Base-by-base conservation (phyloP, 768 basidiomycete genomes). In the Nevesoporus exiguus region DNA sequence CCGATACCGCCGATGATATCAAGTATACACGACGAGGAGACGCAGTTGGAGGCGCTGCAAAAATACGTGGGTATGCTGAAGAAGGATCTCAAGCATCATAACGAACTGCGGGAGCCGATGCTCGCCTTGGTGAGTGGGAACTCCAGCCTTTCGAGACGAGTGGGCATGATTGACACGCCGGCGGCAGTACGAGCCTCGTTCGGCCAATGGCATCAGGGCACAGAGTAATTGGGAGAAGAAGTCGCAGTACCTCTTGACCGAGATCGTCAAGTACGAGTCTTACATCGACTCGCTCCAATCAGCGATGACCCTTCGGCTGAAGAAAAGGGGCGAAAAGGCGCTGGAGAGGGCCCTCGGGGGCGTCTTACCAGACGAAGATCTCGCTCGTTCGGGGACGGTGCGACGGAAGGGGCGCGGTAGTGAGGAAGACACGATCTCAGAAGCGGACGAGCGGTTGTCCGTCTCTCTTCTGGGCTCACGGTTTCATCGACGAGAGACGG, bases 251-350 rank as follows among this genome's bases (percentile, higher is more conserved):
- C 74, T 98, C 44, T 78, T 94, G 49, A 83, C 88, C 9, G 96
- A 99, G 74, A 90, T 93, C 39, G 90, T 93, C 66, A 98, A 98
- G 70, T 98, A 98, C 71, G 86, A 92, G 49, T 89, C 90, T 15
- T 99, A 99, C 69, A 87, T 96, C 51, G 93, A 96, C 59, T 90
- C 93, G 7, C 78, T 99, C 29, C 83, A 87, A 66, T 73, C 76
- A 5, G 95, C 89, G 34, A 95, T 94, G 86, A 75, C 77, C 9
- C 77, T 96, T 40, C 84, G 94, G 31, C 74, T 96, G 60, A 92
- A 91, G 73, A 92, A 87, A 69, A 83, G 93, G 50, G 95, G 95
- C 29, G 92, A 98, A 72, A 94, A 91, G 73, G 83, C 80, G 30
- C 68, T 89, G 44, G 86, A 88, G 65, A 74, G 74, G 44, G 84